Conservation (phyloP, 2,329 filamentous ascomycete species). For the Aspergillus sergii region DNA sequence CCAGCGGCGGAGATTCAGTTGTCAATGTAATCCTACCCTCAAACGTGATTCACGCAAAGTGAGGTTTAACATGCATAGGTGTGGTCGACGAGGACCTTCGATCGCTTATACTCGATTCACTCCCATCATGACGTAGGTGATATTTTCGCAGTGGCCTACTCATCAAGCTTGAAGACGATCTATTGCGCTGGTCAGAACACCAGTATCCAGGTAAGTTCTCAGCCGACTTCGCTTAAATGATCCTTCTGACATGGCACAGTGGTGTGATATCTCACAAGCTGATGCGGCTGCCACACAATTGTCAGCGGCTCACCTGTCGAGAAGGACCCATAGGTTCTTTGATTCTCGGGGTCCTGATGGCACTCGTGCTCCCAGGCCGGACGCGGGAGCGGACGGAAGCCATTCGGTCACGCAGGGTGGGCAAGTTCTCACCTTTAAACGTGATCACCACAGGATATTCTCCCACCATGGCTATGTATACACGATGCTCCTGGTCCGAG, state of each 20-base stretch:
- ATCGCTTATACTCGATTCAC: constrained; percentile 83
- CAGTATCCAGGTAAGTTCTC: constrained; percentile 67
- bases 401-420: constrained; percentile 58
- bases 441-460: constrained; percentile 79
- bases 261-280: constrained; percentile 73
- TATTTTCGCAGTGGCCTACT: constrained; percentile 93
- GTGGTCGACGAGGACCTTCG: constrained; percentile 79
- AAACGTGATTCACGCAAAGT: neutral
- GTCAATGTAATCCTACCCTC: constrained; percentile 65
- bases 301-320: constrained; percentile 70
- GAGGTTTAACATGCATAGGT: constrained; percentile 49
- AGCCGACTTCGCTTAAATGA: neutral
- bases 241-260: constrained; percentile 47
- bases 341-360: constrained; percentile 87
- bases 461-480: constrained; percentile 96
- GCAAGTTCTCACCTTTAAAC: constrained; percentile 76
- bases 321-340: constrained; percentile 85
- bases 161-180: constrained; percentile 73
- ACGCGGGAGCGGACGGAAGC: constrained; percentile 56
- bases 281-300: constrained; percentile 64
- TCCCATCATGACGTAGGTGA: constrained; percentile 93
- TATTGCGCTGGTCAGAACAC: constrained; percentile 95
- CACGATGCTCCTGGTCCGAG: constrained; percentile 85
- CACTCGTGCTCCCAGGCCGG: constrained; percentile 72
- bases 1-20: constrained; percentile 88